Base-by-base conservation (phyloP, 768 basidiomycete species). In the Russula vinacea region DNA sequence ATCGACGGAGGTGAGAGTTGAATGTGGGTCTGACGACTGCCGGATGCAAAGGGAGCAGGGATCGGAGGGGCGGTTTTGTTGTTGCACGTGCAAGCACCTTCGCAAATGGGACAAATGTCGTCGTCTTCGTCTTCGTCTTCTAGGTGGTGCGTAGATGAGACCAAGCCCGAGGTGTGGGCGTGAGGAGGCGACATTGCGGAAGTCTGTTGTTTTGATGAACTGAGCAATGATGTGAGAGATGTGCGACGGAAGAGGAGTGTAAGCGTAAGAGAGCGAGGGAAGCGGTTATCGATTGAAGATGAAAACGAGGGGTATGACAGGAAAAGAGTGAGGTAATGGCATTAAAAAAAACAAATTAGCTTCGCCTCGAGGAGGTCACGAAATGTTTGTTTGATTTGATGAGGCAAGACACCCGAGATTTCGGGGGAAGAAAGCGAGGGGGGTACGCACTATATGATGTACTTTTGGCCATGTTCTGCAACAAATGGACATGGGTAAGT, bases 21-120 rank as follows among this genome's bases (percentile, higher is more conserved):
- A 53, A 47, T 47, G 52, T 50, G 49, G 16, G 58, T 55, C 35
- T 40, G 58, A 56, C 26, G 56, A 50, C 58, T 49, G 58, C 32
- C 22, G 40, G 55, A 51, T n/a, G 49, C 14, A 29, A 58, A 17
- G 22, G 63, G 64, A 26, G 35, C 5, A 58, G 58, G 16, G 45
- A 37, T 37, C 9, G 64, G 44, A 32, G 45, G 26, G 66, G 58
- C 16, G 52, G 37, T 39, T 70, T 71, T n/a, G 75, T 73, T 84
- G 74, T 77, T 74, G 80, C 90, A 92, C 35, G 88, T 92, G 79
- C 90, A 93, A 72, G 90, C 86, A 72, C 88, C 87, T 80, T 92
- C 91, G 89, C 90, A 93, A 68, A 92, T 89, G 9, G 90, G 90
- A 75, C 90, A 93, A 62, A 92, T 90, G 74, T 91, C 87, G 83